Conservation (phyloP, 2,329 filamentous ascomycete species). For the Pleoardoris graminearum region DNA sequence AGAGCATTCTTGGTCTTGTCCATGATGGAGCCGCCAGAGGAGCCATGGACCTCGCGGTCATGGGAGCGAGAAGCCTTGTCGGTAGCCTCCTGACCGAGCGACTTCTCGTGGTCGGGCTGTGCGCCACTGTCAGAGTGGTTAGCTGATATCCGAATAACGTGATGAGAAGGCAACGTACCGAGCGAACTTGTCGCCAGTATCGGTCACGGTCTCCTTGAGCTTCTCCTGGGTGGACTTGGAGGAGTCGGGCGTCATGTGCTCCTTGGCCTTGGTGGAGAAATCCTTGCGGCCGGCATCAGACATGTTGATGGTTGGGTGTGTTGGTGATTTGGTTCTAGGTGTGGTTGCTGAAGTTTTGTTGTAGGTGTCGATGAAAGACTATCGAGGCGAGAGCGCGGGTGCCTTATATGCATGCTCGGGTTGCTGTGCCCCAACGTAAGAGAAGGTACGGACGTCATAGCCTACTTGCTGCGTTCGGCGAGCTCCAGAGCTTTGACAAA, state of each 20-base stretch:
- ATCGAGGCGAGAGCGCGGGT: background rate
- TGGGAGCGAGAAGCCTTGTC: constrained; percentile 48
- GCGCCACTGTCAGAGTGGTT: constrained; percentile 43
- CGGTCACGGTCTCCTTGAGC: constrained; percentile 60
- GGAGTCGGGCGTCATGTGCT: constrained; percentile 62
- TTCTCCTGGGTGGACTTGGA: constrained; percentile 65
- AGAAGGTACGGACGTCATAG: background rate
- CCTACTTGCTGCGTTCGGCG: background rate
- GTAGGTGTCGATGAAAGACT: background rate
- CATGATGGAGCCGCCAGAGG: constrained; percentile 45
- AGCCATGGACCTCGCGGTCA: constrained; percentile 44
- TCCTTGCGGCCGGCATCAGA: constrained; percentile 67
- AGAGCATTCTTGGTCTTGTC: constrained; percentile 55
- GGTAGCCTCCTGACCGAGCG: constrained; percentile 53
- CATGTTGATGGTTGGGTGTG: constrained; percentile 52
- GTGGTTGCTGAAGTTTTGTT: constrained; percentile 10
- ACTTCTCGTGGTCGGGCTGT: constrained; percentile 60
- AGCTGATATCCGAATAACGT: constrained; percentile 12
- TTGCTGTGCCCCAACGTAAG: background rate
- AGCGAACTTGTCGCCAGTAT: constrained; percentile 58
- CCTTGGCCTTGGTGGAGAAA: constrained; percentile 58
- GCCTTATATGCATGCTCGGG: background rate
- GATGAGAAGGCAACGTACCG: constrained; percentile 43
- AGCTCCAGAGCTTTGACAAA: background rate
- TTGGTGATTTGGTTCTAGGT: constrained; percentile 28